Base-by-base conservation (phyloP, 495 filamentous ascomycete genomes). In the Sordaria brevicollis region DNA sequence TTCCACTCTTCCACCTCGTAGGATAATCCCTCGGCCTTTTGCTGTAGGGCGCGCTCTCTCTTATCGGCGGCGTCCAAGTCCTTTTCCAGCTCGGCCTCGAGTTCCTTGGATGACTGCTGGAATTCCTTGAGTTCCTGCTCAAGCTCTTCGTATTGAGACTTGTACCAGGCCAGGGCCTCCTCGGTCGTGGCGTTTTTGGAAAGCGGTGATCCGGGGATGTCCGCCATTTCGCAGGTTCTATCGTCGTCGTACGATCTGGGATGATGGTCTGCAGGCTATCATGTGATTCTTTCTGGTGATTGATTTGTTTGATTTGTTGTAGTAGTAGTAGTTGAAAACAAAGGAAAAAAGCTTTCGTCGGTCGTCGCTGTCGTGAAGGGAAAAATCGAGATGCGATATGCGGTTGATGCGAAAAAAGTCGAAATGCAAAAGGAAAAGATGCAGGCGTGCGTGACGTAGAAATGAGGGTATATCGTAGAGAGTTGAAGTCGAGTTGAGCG, bases 1-100 rank as follows among this genome's bases (percentile, higher is more conserved):
- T 99, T 97, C 95, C 95, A 99, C 81, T 99, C 95, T 21, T 97
- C 94, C 0, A 94, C 93, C 76, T 97, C 93, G 75, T 92, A 97
- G 68, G 86, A 87, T 74, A 97, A 78, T 33, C 81, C 84, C 75
- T 98, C 95, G 2, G 91, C 89, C 81, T 95, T 97, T 78, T 94
- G 90, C 77, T 93, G 88, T 74, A 98, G 80, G 69, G 87, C 84
- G 69, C 93, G 86, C 79, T 99, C 95, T 74, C 92, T 87, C 82
- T 95, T 94, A 85, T 99, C 95, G 41, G 93, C 93, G 25, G 92
- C 91, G 78, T 99, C 96, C 65, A 98, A 87, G 78, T 99, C 95
- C 85, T 93, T 95, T 82, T 99, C 95, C 65, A 99, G 84, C 80
- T 98, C 96, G 43, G 91, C 87, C 79, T 99, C 95, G 54, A 99